phyloP scores from a whole-genome alignment of 2,329 filamentous ascomycete genomes.

The Aspergillus brunneoviolaceus region DNA sequence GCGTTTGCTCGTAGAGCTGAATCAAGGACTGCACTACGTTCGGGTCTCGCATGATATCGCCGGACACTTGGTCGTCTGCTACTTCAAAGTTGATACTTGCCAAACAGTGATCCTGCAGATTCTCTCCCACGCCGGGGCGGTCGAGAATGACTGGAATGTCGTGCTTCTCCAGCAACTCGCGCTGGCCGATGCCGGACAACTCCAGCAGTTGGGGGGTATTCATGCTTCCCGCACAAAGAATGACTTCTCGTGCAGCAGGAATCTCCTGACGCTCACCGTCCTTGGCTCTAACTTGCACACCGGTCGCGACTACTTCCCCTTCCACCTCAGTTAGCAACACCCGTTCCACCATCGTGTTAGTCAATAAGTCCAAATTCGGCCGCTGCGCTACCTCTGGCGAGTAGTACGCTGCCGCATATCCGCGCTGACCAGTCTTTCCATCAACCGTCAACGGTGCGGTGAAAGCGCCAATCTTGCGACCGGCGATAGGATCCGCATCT shows the following conservation, averaged over 20 bases:
- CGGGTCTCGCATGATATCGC: slow-evolving; percentile 26
- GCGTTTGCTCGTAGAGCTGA: slow-evolving; percentile 23
- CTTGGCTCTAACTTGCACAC: slow-evolving; percentile 19
- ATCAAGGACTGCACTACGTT: slow-evolving; percentile 20
- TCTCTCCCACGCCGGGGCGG: slow-evolving; percentile 50
- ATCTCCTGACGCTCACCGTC: slow-evolving; percentile 33
- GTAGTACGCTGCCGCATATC: slow-evolving; percentile 46
- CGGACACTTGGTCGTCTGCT: slow-evolving; percentile 23
- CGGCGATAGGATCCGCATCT: slow-evolving; percentile 34
- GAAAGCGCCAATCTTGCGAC: slow-evolving; percentile 42
- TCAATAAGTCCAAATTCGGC: slow-evolving; percentile 49
- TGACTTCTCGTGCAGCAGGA: slow-evolving; percentile 51
- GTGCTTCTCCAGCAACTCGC: slow-evolving; percentile 42
- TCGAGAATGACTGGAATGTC: slow-evolving; percentile 47
- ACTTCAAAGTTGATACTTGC: slow-evolving; percentile 28
- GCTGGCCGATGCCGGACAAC: slow-evolving; percentile 59
- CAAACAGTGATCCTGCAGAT: slow-evolving; percentile 52
- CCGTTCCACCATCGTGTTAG: slow-evolving; percentile 48
- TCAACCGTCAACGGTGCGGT: slow-evolving; percentile 39
- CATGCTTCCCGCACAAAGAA: slow-evolving; percentile 59
- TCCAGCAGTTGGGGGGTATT: slow-evolving; percentile 60
- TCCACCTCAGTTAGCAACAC: slow-evolving; percentile 43
- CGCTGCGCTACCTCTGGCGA: slow-evolving; percentile 38
- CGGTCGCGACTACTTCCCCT: slow-evolving; percentile 17
- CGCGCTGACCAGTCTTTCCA: slow-evolving; percentile 30